These are phyloP conservation scores for Paramecium biaurelia DNA, from an alignment of 73 alveolate species.

Conservation along the genomic window DNA sequence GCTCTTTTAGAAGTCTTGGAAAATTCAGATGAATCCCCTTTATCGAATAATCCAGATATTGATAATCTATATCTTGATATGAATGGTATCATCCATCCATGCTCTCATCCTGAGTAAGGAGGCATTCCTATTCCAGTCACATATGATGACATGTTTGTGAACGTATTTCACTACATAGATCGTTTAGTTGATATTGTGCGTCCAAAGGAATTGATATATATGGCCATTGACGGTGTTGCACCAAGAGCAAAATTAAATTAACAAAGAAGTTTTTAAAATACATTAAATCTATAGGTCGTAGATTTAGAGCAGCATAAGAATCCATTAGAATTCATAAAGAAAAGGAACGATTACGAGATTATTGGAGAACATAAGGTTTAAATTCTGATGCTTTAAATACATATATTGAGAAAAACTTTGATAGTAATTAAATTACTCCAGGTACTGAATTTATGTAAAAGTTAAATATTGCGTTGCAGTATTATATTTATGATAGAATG, in stretches of 20 bases:
- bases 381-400: not conserved
- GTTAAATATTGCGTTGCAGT: slow-evolving; percentile 51
- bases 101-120: slow-evolving; percentile 85
- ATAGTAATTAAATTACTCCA: not conserved
- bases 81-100: slow-evolving; percentile 99
- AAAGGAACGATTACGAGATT: not conserved
- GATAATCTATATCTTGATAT: slow-evolving; percentile 98
- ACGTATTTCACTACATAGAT: slow-evolving; percentile 89
- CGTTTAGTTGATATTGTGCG: slow-evolving; percentile 78
- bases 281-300: slow-evolving; percentile 67
- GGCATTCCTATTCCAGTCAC: slow-evolving; percentile 88
- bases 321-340: not conserved
- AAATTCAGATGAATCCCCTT: not conserved
- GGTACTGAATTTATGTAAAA: slow-evolving; percentile 62
- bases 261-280: slow-evolving; percentile 90
- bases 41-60: slow-evolving; percentile 73
- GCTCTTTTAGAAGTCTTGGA: slow-evolving; percentile 77
- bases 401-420: not conserved
- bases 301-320: slow-evolving; percentile 27
- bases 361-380: not conserved
- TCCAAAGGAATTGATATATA: slow-evolving; percentile 91
- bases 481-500: slow-evolving; percentile 82
- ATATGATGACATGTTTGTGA: slow-evolving; percentile 91
- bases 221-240: slow-evolving; percentile 99
- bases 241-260: slow-evolving; percentile 99